A percentile compares a stretch with the other conserved stretches of the same genome.
These are phyloP conservation scores for Fusarium pilosicola DNA, from an alignment of 2,329 filamentous ascomycete species.

Conservation along the genomic window DNA sequence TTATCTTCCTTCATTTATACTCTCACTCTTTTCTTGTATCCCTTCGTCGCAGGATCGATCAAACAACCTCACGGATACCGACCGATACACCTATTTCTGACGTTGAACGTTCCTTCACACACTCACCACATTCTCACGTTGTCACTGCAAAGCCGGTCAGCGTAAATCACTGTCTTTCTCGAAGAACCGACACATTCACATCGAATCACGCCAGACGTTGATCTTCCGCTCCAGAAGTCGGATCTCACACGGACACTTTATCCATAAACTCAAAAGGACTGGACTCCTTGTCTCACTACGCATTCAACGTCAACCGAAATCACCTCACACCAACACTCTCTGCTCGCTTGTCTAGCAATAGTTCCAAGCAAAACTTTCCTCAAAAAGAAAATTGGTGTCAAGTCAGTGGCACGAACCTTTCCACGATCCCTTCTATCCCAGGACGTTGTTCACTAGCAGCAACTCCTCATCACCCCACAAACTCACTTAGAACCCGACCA, in stretches of 20 bases:
- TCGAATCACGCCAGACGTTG: conserved; percentile 27
- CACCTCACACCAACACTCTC: conserved; percentile 20
- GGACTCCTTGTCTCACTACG: conserved; percentile 42
- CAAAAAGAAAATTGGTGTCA: conserved; percentile 23
- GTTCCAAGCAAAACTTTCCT: conserved; percentile 16
- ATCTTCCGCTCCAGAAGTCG: conserved; percentile 31
- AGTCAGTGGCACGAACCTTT: conserved; percentile 36
- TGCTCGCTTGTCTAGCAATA: conserved; percentile 23
- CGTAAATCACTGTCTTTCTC: conserved; percentile 35
- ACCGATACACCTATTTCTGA: conserved; percentile 41
- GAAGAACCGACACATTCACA: conserved; percentile 21
- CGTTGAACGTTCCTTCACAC: conserved; percentile 46
- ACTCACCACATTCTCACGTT: conserved; percentile 8
- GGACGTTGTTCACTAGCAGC: conserved; percentile 8
- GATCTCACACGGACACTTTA: conserved; percentile 9
- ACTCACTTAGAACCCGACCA: conserved; percentile 16
- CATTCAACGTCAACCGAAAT: conserved; percentile 18
- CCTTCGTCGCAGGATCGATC: conserved; percentile 45
- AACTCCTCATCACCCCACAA: not conserved
- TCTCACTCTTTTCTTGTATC: conserved; percentile 23
- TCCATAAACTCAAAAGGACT: conserved; percentile 38
- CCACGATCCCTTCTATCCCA: conserved; percentile 3
- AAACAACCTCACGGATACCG: conserved; percentile 33
- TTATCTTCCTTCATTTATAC: conserved; percentile 16
- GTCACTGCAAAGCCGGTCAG: conserved; percentile 28